phyloP scores from a whole-genome alignment of 116 monocot species.

The Zostera marina region DNA sequence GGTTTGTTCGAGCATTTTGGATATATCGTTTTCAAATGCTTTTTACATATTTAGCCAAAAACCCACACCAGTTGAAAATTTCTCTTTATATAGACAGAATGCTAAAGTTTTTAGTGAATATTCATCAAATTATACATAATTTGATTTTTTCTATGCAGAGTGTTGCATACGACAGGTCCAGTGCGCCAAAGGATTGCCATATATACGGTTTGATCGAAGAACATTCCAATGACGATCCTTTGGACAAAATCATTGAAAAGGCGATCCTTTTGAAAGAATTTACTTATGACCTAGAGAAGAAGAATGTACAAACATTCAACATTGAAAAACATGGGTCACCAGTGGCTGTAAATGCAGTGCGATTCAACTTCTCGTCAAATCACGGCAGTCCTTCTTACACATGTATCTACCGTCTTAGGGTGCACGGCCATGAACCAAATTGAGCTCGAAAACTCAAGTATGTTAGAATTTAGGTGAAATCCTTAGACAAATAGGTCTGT shows the following conservation, averaged over 20 bases:
- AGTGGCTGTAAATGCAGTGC: slow-evolving; percentile 36
- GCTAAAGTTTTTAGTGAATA: not conserved
- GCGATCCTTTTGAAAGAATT: slow-evolving; percentile 25
- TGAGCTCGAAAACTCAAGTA: not conserved
- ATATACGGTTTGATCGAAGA: slow-evolving; percentile 53
- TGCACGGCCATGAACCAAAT: slow-evolving; percentile 59
- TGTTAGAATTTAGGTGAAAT: no score
- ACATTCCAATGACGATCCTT: slow-evolving; percentile 16
- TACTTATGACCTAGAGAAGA: slow-evolving; percentile 57
- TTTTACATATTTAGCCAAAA: no score
- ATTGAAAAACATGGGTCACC: slow-evolving; percentile 12
- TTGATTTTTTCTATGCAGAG: slow-evolving; percentile 28
- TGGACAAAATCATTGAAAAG: not conserved
- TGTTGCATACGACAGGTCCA: slow-evolving; percentile 68
- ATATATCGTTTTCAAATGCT: no score
- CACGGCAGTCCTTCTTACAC: slow-evolving; percentile 67
- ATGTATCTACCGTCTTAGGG: slow-evolving; percentile 89
- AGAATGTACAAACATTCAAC: slow-evolving; percentile 57
- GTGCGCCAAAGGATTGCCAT: slow-evolving; percentile 58
- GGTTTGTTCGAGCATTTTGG: no score
- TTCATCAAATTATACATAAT: not conserved
- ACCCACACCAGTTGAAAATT: no score
- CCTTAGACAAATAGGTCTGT: no score
- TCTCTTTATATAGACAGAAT: no score
- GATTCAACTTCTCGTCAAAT: slow-evolving; percentile 64